Evolutionary conservation across 192 early-diverging fungal genomes (phyloP).

Genomic region (Podila verticillata): DNA sequence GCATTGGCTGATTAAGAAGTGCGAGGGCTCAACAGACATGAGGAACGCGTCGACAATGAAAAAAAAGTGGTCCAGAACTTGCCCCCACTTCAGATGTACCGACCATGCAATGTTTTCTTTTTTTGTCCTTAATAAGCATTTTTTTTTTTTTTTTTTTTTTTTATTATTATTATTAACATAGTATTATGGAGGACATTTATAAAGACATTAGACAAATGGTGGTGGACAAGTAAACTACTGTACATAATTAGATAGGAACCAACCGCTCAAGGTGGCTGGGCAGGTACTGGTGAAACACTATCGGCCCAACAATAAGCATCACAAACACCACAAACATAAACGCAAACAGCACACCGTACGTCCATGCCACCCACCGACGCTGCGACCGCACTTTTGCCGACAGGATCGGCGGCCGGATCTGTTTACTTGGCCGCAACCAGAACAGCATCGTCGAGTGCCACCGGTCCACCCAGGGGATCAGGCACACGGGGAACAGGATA

Average conservation of each 20-base stretch:
- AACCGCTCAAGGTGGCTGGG: constrained; percentile 17
- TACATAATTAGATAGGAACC: constrained; percentile 21
- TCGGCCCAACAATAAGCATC: constrained; percentile 70
- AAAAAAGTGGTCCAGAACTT: too few relatives aligned
- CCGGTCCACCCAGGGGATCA: constrained; percentile 78
- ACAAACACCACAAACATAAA: constrained; percentile 70
- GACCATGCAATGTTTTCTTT: too few relatives aligned
- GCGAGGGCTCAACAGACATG: too few relatives aligned
- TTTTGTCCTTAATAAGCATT: too few relatives aligned
- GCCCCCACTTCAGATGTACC: too few relatives aligned
- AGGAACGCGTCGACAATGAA: too few relatives aligned
- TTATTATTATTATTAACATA: too few relatives aligned
- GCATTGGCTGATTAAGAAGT: too few relatives aligned
- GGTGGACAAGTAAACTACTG: background rate
- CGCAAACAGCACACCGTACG: constrained; percentile 76
- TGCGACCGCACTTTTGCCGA: constrained; percentile 71
- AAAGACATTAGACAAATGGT: background rate
- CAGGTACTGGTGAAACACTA: constrained; percentile 42
- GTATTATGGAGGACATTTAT: background rate
- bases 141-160: too few relatives aligned
- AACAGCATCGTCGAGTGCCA: constrained; percentile 86
- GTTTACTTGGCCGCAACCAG: constrained; percentile 83
- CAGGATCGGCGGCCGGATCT: constrained; percentile 80
- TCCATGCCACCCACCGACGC: constrained; percentile 69
- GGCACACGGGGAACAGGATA: constrained; percentile 73